These are phyloP conservation scores for Diaporthe capsici DNA, from an alignment of 2,329 filamentous ascomycete species.

Conservation along the genomic window DNA sequence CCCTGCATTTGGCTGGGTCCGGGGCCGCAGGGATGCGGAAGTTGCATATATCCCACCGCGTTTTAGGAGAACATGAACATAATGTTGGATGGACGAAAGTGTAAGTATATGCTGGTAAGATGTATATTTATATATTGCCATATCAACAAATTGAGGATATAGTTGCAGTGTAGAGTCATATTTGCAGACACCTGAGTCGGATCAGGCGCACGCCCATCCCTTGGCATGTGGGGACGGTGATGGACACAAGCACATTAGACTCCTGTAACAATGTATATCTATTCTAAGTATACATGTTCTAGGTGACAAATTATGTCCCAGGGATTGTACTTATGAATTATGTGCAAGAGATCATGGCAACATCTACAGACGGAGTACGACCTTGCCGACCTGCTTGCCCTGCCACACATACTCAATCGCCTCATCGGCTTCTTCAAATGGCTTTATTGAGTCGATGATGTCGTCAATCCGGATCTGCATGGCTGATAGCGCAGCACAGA, in stretches of 20 bases:
- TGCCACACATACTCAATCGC: neutral
- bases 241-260: neutral
- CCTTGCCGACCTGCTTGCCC: neutral
- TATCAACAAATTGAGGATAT: neutral
- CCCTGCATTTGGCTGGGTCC: slow-evolving; percentile 16
- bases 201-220: neutral
- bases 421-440: neutral
- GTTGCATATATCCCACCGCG: neutral
- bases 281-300: neutral
- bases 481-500: neutral
- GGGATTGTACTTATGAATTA: too few species aligned
- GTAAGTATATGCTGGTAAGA: neutral
- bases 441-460: neutral
- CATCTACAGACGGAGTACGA: neutral
- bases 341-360: neutral
- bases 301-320: too few species aligned
- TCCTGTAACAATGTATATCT: too few species aligned
- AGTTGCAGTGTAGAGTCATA: neutral
- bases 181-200: neutral
- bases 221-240: neutral
- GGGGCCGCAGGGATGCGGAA: neutral
- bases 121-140: neutral
- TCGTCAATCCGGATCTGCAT: neutral
- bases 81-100: neutral
- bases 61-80: neutral